These are phyloP conservation scores for Fusarium globosum DNA, from an alignment of 2,329 filamentous ascomycete species.

Conservation along the genomic window DNA sequence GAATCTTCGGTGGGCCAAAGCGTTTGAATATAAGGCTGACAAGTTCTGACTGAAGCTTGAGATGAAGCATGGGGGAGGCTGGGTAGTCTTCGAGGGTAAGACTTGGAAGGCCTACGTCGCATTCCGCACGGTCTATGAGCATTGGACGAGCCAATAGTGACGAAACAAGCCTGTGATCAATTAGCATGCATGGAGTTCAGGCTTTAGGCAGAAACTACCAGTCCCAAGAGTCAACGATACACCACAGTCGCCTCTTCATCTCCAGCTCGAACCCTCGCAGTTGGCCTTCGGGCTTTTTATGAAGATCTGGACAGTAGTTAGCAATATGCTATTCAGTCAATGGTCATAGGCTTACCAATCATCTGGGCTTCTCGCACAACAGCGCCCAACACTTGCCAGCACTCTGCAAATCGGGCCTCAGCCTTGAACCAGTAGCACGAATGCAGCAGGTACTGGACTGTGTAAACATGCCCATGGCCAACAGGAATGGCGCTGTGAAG, in stretches of 20 bases:
- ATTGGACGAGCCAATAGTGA: constrained; percentile 13
- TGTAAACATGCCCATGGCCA: constrained; percentile 12
- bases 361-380: constrained; percentile 27
- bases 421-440: constrained; percentile 30
- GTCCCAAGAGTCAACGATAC: constrained; percentile 26
- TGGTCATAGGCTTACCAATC: constrained; percentile 14
- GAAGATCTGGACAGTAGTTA: neutral
- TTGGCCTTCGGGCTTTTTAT: constrained; percentile 4
- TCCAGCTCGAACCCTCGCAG: constrained; percentile 15
- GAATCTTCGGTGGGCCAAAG: constrained; percentile 9
- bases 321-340: rapidly evolving
- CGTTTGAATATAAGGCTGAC: constrained; percentile 21
- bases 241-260: constrained; percentile 23
- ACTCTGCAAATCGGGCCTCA: constrained; percentile 21
- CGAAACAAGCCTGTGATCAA: constrained; percentile 4
- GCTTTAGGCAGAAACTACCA: neutral
- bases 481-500: constrained; percentile 26
- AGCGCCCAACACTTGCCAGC: constrained; percentile 16
- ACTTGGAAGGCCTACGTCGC: constrained; percentile 12
- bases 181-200: rapidly evolving
- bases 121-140: constrained; percentile 22
- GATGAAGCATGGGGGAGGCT: constrained; percentile 21
- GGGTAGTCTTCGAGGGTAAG: constrained; percentile 22
- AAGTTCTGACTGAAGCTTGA: constrained; percentile 22
- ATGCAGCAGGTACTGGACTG: constrained; percentile 14